These are phyloP conservation scores for Cubamyces sp. DNA, from an alignment of 768 basidiomycete species.

Conservation along the genomic window DNA sequence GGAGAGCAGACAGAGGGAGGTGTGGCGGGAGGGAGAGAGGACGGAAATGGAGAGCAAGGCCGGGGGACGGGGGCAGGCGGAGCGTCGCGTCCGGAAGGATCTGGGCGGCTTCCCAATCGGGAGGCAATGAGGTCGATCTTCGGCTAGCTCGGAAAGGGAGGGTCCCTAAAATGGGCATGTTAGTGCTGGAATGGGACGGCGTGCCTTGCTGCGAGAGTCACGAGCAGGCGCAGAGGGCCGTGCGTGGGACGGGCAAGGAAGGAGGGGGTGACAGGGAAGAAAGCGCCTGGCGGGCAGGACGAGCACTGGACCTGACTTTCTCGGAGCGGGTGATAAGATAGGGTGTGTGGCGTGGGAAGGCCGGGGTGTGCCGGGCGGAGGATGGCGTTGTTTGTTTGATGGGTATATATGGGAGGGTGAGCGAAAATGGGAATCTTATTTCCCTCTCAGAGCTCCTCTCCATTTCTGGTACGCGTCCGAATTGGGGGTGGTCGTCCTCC, in stretches of 20 bases:
- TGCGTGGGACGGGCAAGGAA: constrained; percentile 27
- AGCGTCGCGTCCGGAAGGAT: constrained; percentile 18
- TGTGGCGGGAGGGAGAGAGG: constrained; percentile 11
- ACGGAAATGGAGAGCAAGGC: constrained; percentile 17
- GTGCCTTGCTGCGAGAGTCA: constrained; percentile 29
- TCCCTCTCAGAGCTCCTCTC: constrained; percentile 29
- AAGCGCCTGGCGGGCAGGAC: constrained; percentile 14
- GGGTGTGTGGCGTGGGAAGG: constrained; percentile 25
- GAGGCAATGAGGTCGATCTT: constrained; percentile 29
- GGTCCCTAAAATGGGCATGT: constrained; percentile 14
- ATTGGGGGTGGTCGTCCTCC: constrained; percentile 28
- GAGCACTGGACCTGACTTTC: constrained; percentile 22
- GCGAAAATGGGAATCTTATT: constrained; percentile 31
- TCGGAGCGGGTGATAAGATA: constrained; percentile 30
- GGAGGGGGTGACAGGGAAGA: constrained; percentile 25
- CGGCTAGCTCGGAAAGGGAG: constrained; percentile 30
- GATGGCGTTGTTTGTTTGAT: constrained; percentile 30
- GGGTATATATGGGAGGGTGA: constrained; percentile 32
- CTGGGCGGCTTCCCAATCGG: constrained; percentile 26
- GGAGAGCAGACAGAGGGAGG: constrained; percentile 1
- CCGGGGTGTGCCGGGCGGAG: constrained; percentile 21
- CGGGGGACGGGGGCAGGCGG: constrained; percentile 9
- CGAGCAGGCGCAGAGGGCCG: constrained; percentile 25
- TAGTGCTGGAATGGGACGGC: constrained; percentile 12
- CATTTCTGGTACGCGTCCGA: constrained; percentile 32